These are phyloP conservation scores for Dryas alaskensis DNA, from an alignment of 306 rosid genomes.

Conservation along the genomic window DNA sequence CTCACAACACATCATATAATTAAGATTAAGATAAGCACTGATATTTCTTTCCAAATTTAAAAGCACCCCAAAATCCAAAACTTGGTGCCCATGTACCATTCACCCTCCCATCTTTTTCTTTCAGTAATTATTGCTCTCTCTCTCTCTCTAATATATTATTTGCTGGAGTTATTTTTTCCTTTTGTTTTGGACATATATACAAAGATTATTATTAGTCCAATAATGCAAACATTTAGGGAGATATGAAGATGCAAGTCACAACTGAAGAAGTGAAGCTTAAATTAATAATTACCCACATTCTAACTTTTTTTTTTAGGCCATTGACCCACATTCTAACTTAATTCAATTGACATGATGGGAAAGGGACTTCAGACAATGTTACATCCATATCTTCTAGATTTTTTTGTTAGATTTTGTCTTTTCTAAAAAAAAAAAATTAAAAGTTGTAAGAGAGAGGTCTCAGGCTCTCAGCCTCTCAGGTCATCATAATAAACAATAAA, in stretches of 20 bases:
- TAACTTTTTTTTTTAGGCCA: no score
- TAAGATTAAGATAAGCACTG: conserved; percentile 18
- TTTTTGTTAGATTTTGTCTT: conserved; percentile 28
- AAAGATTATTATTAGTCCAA: background rate
- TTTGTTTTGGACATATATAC: conserved; percentile 3
- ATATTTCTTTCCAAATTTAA: background rate
- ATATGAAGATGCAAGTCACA: background rate
- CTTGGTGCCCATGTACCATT: conserved; percentile 35
- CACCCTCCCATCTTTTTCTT: conserved; percentile 32
- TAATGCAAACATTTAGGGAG: background rate
- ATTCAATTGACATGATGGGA: conserved; percentile 22
- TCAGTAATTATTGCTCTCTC: conserved; percentile 39
- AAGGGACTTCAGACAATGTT: conserved; percentile 25
- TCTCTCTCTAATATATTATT: conserved; percentile 16
- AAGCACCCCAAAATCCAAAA: conserved; percentile 41
- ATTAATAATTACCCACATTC: background rate
- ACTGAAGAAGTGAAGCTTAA: background rate
- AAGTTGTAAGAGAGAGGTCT: background rate
- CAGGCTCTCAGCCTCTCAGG: background rate
- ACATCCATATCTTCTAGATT: conserved; percentile 21
- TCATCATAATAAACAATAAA: conserved; percentile 9
- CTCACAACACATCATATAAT: conserved; percentile 20
- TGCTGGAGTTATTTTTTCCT: background rate
- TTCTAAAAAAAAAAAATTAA: background rate
- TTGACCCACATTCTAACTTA: background rate